Base-by-base conservation (phyloP, 345 rosid species). In the Aquilaria sinensis region DNA sequence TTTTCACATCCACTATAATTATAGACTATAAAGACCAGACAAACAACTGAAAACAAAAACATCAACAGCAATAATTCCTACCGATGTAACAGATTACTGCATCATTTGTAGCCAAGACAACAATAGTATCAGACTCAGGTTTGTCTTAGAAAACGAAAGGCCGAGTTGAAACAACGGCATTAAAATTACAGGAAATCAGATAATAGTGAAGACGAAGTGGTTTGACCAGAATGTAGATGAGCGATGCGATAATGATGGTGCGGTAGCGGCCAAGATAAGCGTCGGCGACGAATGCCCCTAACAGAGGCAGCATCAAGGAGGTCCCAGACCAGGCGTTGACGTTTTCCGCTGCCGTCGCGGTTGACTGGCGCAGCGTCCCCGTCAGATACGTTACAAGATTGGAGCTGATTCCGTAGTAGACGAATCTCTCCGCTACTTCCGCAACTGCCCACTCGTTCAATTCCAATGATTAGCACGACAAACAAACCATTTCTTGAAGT, bases 371-470 rank as follows among this genome's bases (percentile, higher is more conserved):
- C 9, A 82, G 49, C 5, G 77, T 78, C 23, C 84, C 84, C 4
- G 87, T 82, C 71, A 80, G 60, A 47, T 66, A 82, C 16, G 60
- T 77, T 4, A 83, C 73, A 47, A 83, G 77, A 46, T 80, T 80
- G 66, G 87, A 80, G 2, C 60, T 58, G 45, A 80, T 77, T 0
- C 87, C 87, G 13, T 68, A 77, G 59, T 58, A 77, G 30, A 82
- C 80, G 58, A 77, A 80, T 14, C 84, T 77, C 71, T 83, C 87
- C 3, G 77, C 82, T 10, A 80, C 74, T 67, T 83, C 87, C 58
- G 78, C 83, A 23, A 70, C 82, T 78, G 57, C 23, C 48, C 12
- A 63, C 8, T 37, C 8, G 3, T 9, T 9, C 43, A 37, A 37
- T 37, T 37, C 43, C 43, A 37, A 9, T 1, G 43, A 37, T 37